Evolutionary conservation across 2,329 filamentous ascomycete genomes (phyloP).

Genomic region (Didymella sp.): DNA sequence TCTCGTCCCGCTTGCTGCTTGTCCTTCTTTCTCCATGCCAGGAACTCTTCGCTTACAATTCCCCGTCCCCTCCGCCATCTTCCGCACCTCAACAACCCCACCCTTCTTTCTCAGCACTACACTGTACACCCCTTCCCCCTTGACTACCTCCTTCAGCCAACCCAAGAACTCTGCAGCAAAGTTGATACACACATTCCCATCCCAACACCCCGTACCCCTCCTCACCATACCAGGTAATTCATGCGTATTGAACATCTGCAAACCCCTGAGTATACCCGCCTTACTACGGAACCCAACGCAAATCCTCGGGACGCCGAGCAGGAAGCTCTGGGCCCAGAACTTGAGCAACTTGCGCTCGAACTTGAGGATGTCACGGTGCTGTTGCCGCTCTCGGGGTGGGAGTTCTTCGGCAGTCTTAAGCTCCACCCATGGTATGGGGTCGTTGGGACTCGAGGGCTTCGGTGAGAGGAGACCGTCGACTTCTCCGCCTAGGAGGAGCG

Average conservation of each 20-base stretch:
- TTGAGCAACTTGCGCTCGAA: slow-evolving; percentile 93
- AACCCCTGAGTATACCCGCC: slow-evolving; percentile 71
- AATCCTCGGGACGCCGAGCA: slow-evolving; percentile 90
- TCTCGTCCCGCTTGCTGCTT: background rate
- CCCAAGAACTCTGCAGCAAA: slow-evolving; percentile 80
- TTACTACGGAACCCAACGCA: slow-evolving; percentile 85
- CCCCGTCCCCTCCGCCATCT: slow-evolving; percentile 76
- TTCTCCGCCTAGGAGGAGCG: slow-evolving; percentile 85
- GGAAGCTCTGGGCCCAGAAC: slow-evolving; percentile 95
- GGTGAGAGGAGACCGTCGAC: slow-evolving; percentile 73
- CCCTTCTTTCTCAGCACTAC: slow-evolving; percentile 72
- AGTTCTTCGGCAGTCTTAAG: slow-evolving; percentile 88
- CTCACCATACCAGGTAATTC: slow-evolving; percentile 79
- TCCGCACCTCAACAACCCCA: slow-evolving; percentile 74
- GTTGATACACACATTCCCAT: slow-evolving; percentile 92
- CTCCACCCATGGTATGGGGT: slow-evolving; percentile 85
- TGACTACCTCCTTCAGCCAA: slow-evolving; percentile 71
- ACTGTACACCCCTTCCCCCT: slow-evolving; percentile 77
- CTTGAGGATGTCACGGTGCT: slow-evolving; percentile 71
- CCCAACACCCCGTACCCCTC: slow-evolving; percentile 75
- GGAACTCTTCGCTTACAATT: slow-evolving; percentile 79
- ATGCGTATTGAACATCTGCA: slow-evolving; percentile 82
- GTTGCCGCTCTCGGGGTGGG: slow-evolving; percentile 49
- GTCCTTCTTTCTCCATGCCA: slow-evolving; percentile 66
- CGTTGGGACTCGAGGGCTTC: slow-evolving; percentile 26